These are phyloP conservation scores for Achlya hypogyna DNA, from an alignment of 352 stramenopile species.

Conservation along the genomic window DNA sequence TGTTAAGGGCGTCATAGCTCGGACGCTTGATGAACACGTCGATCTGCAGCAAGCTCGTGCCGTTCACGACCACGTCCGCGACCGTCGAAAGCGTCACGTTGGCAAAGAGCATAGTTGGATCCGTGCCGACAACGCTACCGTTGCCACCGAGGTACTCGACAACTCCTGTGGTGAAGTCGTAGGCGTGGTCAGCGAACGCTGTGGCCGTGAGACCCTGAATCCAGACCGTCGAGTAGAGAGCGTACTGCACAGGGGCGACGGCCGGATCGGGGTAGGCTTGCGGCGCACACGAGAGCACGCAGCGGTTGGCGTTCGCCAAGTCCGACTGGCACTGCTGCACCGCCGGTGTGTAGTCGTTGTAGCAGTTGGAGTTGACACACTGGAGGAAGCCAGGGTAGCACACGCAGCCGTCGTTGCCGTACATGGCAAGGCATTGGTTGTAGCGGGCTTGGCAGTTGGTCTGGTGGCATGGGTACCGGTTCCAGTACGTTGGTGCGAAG, in stretches of 20 bases:
- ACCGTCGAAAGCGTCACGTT: background rate
- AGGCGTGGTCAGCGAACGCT: background rate
- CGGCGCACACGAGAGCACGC: constrained; percentile 5
- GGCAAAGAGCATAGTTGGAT: background rate
- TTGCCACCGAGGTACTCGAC: background rate
- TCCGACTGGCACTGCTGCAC: constrained; percentile 11
- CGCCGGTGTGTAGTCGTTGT: constrained; percentile 8
- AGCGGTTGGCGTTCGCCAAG: background rate
- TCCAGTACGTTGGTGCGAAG: background rate
- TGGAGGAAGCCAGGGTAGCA: constrained; percentile 17
- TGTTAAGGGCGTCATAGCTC: constrained; percentile 1
- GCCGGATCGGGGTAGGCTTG: constrained; percentile 11
- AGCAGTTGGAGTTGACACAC: constrained; percentile 7
- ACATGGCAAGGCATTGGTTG: constrained; percentile 5
- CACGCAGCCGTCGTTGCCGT: constrained; percentile 8
- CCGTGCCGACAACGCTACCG: background rate
- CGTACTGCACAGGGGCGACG: background rate
- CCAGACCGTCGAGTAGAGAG: background rate
- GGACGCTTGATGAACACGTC: background rate
- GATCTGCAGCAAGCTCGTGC: constrained; percentile 6
- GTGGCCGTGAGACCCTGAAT: constrained; percentile 15
- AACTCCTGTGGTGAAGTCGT: background rate
- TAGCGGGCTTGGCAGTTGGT: constrained; percentile 12
- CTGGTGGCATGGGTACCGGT: constrained; percentile 10
- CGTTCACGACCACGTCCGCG: constrained; percentile 12